These are phyloP conservation scores for Trifolium fragiferum DNA, from an alignment of 306 rosid genomes.

Conservation along the genomic window DNA sequence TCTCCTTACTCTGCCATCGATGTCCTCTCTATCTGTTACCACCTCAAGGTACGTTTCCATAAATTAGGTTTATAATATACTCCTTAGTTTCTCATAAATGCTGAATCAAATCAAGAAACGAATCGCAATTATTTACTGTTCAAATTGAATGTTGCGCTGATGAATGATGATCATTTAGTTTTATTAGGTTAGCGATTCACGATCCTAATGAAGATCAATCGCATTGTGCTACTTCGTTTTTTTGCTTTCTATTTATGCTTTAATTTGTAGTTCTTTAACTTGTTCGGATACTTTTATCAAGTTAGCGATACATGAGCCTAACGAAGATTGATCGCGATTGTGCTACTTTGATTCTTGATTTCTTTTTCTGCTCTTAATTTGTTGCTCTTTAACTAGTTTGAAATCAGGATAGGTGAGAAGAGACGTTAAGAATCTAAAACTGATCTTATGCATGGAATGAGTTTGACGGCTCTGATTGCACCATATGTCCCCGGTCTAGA, in stretches of 20 bases:
- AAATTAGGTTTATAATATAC: background rate
- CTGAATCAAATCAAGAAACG: background rate
- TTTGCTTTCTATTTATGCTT: too few relatives aligned
- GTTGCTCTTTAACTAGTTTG: constrained; percentile 15
- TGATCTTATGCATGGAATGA: too few relatives aligned
- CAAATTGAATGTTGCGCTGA: background rate
- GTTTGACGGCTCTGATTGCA: too few relatives aligned
- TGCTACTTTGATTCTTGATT: background rate
- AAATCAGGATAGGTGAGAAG: constrained; percentile 73
- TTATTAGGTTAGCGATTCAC: background rate
- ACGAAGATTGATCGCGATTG: constrained; percentile 2
- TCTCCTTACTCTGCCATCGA: constrained; percentile 73
- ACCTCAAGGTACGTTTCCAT: constrained; percentile 58
- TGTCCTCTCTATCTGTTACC: constrained; percentile 83
- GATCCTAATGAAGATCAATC: background rate
- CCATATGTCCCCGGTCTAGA: too few relatives aligned
- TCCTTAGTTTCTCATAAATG: constrained; percentile 9
- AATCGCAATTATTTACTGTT: background rate
- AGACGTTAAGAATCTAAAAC: too few relatives aligned
- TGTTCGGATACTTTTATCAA: too few relatives aligned
- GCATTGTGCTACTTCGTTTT: background rate
- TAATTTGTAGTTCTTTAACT: too few relatives aligned
- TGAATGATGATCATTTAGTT: background rate
- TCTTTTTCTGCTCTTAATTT: constrained; percentile 7
- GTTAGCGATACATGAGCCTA: background rate